Base-by-base conservation (phyloP, 495 filamentous ascomycete species). In the Lophium mytilinum region DNA sequence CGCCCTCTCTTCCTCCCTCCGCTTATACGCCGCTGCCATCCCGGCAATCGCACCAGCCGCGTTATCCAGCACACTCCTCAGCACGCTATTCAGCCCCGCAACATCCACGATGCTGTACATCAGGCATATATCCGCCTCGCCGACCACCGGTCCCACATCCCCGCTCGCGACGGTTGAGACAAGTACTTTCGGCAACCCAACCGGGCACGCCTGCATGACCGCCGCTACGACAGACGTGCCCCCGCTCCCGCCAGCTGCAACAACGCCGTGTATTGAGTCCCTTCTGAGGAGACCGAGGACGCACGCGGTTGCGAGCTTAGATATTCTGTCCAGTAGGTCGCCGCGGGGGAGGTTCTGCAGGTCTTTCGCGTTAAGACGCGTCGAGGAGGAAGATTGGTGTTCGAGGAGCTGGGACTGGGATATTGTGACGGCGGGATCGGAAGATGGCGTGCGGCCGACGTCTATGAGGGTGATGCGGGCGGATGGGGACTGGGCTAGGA, bases 91-190 rank as follows among this genome's bases (percentile, higher is more conserved):
- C 18, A 74, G 59, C 3, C 85, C 85, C 3, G 84, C 83, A 46
- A 89, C 78, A 59, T 89, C 85, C 14, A 87, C 83, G 9, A 88
- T 79, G 15, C 75, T 76, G 58, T 86, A 83, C 80, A 87, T 84
- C 72, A 88, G 76, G 1, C 75, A 78, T 55, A 89, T 83, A 60
- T 89, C 85, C 0, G 76, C 77, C 65, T 87, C 82, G 41, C 78
- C 82, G 2, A 87, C 74, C 12, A 82, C 77, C 0, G 77, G 73
- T 0, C 72, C 72, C 1, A 79, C 77, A 57, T 87, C 79, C 3
- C 83, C 81, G 9, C 75, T 79, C 4, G 83, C 83, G 57, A 87
- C 79, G 0, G 85, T 88, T 17, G 78, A 82, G 0, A 88, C 82
- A 54, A 89, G 81, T 36, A 89, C 34, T 60, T 89, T 89, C 0